These are phyloP conservation scores for Termitomyces sp. DNA, from an alignment of 768 basidiomycete genomes.

Conservation along the genomic window DNA sequence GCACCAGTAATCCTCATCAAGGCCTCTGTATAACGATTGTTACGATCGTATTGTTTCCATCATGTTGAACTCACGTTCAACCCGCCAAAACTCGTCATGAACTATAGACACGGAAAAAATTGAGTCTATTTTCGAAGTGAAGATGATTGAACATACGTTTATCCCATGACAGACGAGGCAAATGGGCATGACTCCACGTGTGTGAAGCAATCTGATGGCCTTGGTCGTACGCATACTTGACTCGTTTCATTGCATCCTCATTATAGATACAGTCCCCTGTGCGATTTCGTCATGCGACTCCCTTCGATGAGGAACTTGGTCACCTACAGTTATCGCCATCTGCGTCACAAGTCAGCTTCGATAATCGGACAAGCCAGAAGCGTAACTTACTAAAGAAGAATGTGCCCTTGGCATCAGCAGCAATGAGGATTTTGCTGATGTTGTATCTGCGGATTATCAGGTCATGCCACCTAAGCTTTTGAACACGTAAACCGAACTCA, in stretches of 20 bases:
- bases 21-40: constrained; percentile 28
- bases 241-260: constrained; percentile 20
- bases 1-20: constrained; percentile 35
- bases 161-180: constrained; percentile 29
- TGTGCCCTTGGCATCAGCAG: constrained; percentile 36
- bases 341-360: constrained; percentile 3
- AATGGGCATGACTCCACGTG: constrained; percentile 41
- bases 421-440: constrained; percentile 28
- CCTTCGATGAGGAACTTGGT: neutral
- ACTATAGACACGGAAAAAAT: constrained; percentile 20
- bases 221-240: constrained; percentile 35
- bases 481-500: constrained; percentile 2
- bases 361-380: neutral
- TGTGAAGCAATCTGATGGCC: constrained; percentile 47
- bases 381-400: constrained; percentile 26
- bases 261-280: constrained; percentile 39
- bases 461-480: neutral
- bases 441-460: constrained; percentile 15
- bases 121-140: neutral
- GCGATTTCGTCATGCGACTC: neutral
- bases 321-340: constrained; percentile 39
- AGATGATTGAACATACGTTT: constrained; percentile 25
- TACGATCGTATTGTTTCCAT: too few species aligned
- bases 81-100: constrained; percentile 33
- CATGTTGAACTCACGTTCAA: constrained; percentile 28